A percentile compares a stretch with the other conserved stretches of the same genome.
These are phyloP conservation scores for Quercus glauca DNA, from an alignment of 306 rosid species.

Conservation along the genomic window DNA sequence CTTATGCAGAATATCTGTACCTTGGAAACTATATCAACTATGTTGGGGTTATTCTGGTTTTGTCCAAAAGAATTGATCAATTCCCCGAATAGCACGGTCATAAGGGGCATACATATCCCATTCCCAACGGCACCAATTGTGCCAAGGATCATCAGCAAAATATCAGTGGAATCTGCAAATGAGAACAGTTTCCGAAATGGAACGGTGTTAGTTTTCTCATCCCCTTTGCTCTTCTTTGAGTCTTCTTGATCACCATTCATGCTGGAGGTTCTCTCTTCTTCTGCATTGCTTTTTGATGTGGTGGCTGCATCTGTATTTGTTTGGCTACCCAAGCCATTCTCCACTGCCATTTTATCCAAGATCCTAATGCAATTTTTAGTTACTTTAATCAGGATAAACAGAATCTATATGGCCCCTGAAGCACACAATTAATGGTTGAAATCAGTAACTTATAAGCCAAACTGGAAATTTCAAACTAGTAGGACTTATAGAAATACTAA, in stretches of 20 bases:
- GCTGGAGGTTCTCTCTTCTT: constrained; percentile 18
- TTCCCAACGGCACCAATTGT: constrained; percentile 74
- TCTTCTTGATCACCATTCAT: constrained; percentile 16
- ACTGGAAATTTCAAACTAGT: background rate
- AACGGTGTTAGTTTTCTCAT: constrained; percentile 46
- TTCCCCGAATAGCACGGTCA: constrained; percentile 71
- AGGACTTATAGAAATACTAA: background rate
- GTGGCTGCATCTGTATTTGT: constrained; percentile 20
- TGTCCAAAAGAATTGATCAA: constrained; percentile 57
- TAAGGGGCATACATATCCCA: constrained; percentile 60
- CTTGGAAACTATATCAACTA: constrained; percentile 58
- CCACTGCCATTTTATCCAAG: constrained; percentile 39
- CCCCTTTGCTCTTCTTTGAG: constrained; percentile 28
- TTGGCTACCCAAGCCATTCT: constrained; percentile 27
- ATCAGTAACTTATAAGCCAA: constrained; percentile 11
- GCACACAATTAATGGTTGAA: background rate
- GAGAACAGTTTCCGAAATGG: constrained; percentile 66
- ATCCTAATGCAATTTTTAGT: background rate
- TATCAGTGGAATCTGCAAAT: constrained; percentile 71
- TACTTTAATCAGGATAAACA: background rate
- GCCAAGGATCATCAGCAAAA: constrained; percentile 55
- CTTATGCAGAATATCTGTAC: constrained; percentile 21
- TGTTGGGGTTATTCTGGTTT: constrained; percentile 36
- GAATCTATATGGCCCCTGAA: constrained; percentile 21
- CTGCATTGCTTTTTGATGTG: constrained; percentile 29